Evolutionary conservation across 106 monocot genomes (phyloP).

Genomic region (Phalaenopsis equestris): DNA sequence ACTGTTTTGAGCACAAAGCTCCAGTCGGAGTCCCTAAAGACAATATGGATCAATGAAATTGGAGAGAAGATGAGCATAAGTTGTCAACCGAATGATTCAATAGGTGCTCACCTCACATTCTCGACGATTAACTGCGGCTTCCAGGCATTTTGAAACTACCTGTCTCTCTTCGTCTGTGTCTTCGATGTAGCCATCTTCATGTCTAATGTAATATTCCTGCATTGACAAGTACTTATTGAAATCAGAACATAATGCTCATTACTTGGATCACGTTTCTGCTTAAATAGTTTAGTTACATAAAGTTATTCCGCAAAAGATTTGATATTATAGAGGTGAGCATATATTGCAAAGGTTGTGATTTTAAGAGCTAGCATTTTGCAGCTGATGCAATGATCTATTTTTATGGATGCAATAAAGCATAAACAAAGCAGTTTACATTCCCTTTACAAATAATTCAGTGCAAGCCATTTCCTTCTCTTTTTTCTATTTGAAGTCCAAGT

Average conservation of each 20-base stretch:
- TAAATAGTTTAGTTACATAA: not conserved
- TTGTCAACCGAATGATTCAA: not conserved
- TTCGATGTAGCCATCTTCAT: conserved; percentile 34
- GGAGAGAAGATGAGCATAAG: not conserved
- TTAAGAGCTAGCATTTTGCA: not conserved
- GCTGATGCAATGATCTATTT: not conserved
- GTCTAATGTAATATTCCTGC: conserved; percentile 60
- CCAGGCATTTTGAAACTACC: conserved; percentile 46
- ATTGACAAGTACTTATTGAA: not conserved
- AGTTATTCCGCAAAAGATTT: not conserved
- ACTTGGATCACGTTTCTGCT: not conserved
- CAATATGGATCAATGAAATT: not conserved
- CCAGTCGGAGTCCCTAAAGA: conserved; percentile 52
- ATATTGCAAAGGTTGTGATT: not conserved
- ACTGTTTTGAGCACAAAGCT: conserved; percentile 35
- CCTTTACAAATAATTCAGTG: not conserved
- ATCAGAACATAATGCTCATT: not conserved
- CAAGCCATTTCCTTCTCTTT: not conserved
- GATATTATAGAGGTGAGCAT: not conserved
- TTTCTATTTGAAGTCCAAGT: not conserved
- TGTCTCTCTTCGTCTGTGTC: conserved; percentile 30
- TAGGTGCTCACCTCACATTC: conserved; percentile 37
- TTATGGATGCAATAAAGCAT: not conserved
- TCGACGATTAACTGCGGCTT: conserved; percentile 63
- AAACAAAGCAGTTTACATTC: not conserved